phyloP scores from a whole-genome alignment of 176 grass and related monocot species.

The Cenchrus americanus region DNA sequence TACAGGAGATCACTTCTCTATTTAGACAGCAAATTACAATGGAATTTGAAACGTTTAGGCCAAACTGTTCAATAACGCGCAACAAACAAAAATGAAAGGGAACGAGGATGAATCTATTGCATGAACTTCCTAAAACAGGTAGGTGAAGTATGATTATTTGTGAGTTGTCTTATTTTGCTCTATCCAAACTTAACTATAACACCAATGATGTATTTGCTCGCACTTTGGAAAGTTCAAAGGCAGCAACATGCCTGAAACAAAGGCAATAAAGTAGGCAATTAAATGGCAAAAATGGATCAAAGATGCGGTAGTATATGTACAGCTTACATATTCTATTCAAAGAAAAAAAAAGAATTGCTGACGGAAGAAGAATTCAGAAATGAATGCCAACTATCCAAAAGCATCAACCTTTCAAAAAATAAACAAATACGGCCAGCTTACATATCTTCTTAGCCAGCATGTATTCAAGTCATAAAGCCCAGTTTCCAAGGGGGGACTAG shows the following conservation, averaged over 20 bases:
- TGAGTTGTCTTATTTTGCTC: not conserved
- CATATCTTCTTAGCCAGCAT: no score
- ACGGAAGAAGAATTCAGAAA: not conserved
- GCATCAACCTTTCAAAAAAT: slow-evolving; percentile 17
- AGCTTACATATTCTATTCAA: not conserved
- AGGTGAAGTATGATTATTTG: not conserved
- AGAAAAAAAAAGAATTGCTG: not conserved
- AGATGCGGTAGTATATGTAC: not conserved
- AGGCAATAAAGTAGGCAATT: not conserved
- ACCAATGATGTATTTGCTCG: not conserved
- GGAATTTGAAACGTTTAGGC: not conserved
- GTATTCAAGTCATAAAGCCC: not conserved
- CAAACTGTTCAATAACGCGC: not conserved
- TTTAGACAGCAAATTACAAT: not conserved
- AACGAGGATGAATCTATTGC: not conserved
- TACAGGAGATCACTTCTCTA: not conserved
- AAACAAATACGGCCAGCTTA: not conserved
- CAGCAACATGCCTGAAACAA: not conserved
- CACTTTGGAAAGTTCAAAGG: not conserved
- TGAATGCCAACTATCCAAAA: slow-evolving; percentile 12
- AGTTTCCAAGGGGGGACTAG: not conserved
- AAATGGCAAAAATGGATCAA: not conserved
- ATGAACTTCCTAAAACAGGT: not conserved
- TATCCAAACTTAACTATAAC: slow-evolving; percentile 7
- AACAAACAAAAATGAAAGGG: slow-evolving; percentile 17